A percentile compares a stretch with the other conserved stretches of the same genome.
phyloP scores from a whole-genome alignment of 1,284 basidiomycete species.

The Cryptococcus sp. region DNA sequence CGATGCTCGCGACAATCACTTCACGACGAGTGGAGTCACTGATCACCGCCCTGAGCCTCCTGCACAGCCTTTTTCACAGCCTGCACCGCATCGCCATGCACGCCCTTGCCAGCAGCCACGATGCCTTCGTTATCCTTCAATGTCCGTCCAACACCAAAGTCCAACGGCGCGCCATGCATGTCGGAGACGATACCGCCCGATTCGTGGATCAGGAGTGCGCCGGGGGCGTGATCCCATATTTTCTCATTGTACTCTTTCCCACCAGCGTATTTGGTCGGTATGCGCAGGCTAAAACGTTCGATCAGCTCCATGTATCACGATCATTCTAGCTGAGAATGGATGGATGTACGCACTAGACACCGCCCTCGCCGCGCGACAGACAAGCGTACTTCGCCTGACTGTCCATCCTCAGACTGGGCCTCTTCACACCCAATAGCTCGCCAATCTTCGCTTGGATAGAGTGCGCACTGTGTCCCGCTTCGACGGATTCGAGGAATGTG shows the following conservation, averaged over 20 bases:
- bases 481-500: constrained; percentile 85
- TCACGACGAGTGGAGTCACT: background rate
- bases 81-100: constrained; percentile 69
- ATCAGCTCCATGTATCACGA: background rate
- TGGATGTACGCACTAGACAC: constrained; percentile 63
- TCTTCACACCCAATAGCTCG: constrained; percentile 65
- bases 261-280: constrained; percentile 67
- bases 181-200: constrained; percentile 86
- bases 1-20: no score
- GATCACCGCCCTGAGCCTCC: constrained; percentile 45
- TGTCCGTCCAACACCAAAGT: constrained; percentile 86
- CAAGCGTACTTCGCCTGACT: constrained; percentile 95
- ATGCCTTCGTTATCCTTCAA: constrained; percentile 86
- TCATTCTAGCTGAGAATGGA: background rate
- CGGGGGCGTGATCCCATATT: constrained; percentile 96
- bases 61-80: constrained; percentile 71
- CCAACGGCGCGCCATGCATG: constrained; percentile 72
- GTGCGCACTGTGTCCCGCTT: constrained; percentile 88
- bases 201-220: constrained; percentile 81
- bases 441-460: constrained; percentile 77
- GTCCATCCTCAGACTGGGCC: constrained; percentile 81
- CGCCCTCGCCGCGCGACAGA: constrained; percentile 83
- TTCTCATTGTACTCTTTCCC: constrained; percentile 81
- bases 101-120: constrained; percentile 69
- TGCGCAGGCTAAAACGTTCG: constrained; percentile 62